Conservation (phyloP, 192 early-diverging fungal species). For the Linnemannia elongata region DNA sequence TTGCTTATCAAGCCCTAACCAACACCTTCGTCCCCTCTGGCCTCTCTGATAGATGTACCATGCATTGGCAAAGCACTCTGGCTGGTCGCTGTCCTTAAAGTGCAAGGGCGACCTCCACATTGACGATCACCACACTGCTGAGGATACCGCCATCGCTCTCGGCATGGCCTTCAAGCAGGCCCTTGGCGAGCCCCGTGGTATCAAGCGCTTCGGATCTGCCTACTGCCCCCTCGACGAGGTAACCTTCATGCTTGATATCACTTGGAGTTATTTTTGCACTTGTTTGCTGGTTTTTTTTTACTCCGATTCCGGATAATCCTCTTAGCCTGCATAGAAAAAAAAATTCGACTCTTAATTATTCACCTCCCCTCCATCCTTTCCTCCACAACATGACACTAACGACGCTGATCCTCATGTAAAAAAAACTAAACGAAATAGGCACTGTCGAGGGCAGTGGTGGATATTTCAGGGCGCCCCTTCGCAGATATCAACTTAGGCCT, state of each 20-base stretch:
- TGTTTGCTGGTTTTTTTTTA: background rate
- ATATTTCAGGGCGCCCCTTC: conserved; percentile 95
- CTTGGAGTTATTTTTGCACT: background rate
- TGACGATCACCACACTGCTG: conserved; percentile 98
- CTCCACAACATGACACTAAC: background rate
- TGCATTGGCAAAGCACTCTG: conserved; percentile 96
- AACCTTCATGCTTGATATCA: background rate
- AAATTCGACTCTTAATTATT: background rate
- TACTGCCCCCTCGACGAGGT: conserved; percentile 97
- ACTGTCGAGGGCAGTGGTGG: conserved; percentile 93
- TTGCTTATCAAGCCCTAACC: background rate
- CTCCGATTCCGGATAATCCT: background rate
- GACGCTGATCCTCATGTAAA: background rate
- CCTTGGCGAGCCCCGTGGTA: conserved; percentile 88
- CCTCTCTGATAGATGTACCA: conserved; percentile 86
- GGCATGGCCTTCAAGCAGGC: conserved; percentile 95
- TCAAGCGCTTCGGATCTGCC: conserved; percentile 93
- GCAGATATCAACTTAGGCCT: conserved; percentile 87
- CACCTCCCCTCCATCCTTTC: background rate
- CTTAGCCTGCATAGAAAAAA: background rate
- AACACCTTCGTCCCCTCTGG: background rate
- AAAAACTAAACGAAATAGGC: conserved; percentile 64
- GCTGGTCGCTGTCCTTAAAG: conserved; percentile 87
- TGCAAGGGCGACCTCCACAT: conserved; percentile 97
- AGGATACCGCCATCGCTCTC: conserved; percentile 95